Evolutionary conservation across 495 filamentous ascomycete species (phyloP), one percentile per base, ranked within the genome.

Genomic region (Amorphotheca resinae): DNA sequence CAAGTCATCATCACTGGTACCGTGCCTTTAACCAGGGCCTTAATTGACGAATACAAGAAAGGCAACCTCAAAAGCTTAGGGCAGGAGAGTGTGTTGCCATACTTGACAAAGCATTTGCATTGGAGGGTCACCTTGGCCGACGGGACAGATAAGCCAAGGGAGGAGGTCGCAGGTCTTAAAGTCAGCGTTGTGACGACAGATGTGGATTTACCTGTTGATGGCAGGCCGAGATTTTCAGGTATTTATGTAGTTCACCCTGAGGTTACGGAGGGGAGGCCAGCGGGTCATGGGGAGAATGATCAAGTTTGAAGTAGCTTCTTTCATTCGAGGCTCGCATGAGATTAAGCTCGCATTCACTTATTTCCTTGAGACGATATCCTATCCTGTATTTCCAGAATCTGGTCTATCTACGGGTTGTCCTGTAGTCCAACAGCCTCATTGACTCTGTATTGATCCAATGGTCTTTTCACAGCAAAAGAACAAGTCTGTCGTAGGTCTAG

Each of bases 21-120:
- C 16, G 57, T 69, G 3, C 60, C 64, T 15, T 45, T 69, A 15
- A 68, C 66, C 0, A 46, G 55, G 14, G 64, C 64, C 31, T 48
- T 67, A 45, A 48, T 61, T 41, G 51, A 59, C 46, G 60, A 63
- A 33, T 59, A 62, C 25, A 49, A 59, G 3, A 59, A 48, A 3
- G 56, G 53, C 0, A 34, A 57, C 33, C 41, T 60, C 23, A 41
- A 34, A 14, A 48, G 49, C 28, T 41, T 67, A 23, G 45, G 49
- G 16, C 50, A 55, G 4, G 56, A 48, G n/a, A 51, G 58, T 20
- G 64, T 66, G 21, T 46, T 64, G 25, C 59, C 62, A 37, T 55
- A 59, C 21, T 46, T 67, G 40, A 52, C 22, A 31, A 39, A 51
- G 22, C 49, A 63, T 33, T 36, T 67, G 33, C 44, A 53, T 38